Base-by-base conservation (phyloP, 2,329 filamentous ascomycete species). In the Exophiala xenobiotica region DNA sequence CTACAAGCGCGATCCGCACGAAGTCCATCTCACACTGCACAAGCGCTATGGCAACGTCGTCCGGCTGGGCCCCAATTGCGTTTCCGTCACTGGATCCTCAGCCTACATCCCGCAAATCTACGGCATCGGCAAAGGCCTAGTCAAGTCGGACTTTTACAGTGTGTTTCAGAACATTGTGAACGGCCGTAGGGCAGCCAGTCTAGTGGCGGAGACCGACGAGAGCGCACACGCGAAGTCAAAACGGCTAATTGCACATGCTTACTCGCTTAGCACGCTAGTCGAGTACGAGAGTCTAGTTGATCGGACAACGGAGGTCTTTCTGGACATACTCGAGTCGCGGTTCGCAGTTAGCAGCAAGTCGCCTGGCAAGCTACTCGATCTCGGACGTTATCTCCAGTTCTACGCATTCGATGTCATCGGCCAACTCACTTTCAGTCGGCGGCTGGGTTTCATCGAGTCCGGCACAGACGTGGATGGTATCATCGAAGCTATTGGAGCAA, bases 181-280 rank as follows among this genome's bases (percentile, higher is more conserved):
- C 12, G 65, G 65, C 1, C 61, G 57, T 16, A 55, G 54, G 6
- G 54, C 63, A 2, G 59, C 63, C 16, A 63, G 60, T 38, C 63
- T 73, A 6, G 73, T 75, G 54, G 69, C 65, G 9, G 66, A 67
- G 1, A 65, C 65, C 4, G 69, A 74, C 40, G 72, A 75, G 46
- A 59, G 49, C 1, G 67, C 68, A 19, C 74, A 77, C 55, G 67
- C 69, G 2, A 64, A 59, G 7, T 69, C 72, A 5, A 73, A 71
- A 40, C 65, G 68, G 11, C 62, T 67, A 1, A 65, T 74, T 9
- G 68, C 72, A 0, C 62, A 63, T 26, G 64, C 68, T 0, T 76
- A 76, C 53, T 67, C 70, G 1, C 65, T 76, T 62, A 70, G 63
- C 16, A 73, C 65, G 0, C 51, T 76, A 9, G 65, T 73, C 4